phyloP scores from a whole-genome alignment of 106 monocot genomes.

The Phalaenopsis equestris region DNA sequence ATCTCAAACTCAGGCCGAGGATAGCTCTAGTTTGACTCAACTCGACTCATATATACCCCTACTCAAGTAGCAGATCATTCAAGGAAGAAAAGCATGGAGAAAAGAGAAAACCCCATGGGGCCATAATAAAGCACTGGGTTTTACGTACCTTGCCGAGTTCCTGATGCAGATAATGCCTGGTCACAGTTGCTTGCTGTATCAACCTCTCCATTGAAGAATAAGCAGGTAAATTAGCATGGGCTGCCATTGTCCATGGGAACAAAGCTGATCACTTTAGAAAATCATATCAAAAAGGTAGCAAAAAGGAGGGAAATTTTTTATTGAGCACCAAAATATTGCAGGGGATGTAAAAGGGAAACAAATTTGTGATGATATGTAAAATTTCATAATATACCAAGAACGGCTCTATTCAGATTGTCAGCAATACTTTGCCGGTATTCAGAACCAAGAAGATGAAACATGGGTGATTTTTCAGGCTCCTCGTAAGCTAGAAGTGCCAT shows the following conservation, averaged over 20 bases:
- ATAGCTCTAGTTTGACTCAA: no score
- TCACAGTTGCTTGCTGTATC: conserved; percentile 76
- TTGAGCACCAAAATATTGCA: neutral
- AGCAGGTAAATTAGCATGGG: conserved; percentile 64
- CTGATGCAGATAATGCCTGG: conserved; percentile 53
- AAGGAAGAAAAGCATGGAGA: neutral
- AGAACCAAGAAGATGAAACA: conserved; percentile 78
- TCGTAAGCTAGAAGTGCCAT: conserved; percentile 86
- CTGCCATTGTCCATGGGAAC: conserved; percentile 31
- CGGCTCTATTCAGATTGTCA: conserved; percentile 63
- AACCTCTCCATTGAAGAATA: conserved; percentile 86
- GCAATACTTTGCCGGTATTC: conserved; percentile 79
- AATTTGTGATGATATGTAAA: neutral
- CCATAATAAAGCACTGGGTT: neutral
- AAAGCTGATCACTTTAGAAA: conserved; percentile 4
- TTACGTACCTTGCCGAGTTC: conserved; percentile 67
- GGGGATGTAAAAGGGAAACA: neutral
- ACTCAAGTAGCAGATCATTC: neutral
- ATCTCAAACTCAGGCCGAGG: no score
- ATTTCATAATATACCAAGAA: conserved; percentile 53
- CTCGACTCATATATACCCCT: no score
- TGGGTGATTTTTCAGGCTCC: conserved; percentile 90
- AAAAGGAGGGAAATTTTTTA: neutral
- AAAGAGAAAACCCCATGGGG: neutral
- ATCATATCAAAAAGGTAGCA: neutral